These are phyloP conservation scores for Bipolaris cookei DNA, from an alignment of 2,329 filamentous ascomycete genomes.

Conservation along the genomic window DNA sequence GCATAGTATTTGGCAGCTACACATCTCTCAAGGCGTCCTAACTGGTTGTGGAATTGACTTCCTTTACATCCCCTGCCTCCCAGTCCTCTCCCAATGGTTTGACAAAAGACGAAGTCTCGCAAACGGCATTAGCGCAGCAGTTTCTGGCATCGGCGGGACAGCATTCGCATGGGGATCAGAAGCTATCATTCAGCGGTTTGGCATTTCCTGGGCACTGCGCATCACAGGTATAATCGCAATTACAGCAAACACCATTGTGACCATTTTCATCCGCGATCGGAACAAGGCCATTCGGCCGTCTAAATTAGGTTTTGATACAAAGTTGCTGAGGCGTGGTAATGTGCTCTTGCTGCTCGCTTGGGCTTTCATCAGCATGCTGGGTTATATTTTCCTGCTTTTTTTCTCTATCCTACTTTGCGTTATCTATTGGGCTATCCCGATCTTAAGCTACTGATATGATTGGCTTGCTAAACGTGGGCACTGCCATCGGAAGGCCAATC, in stretches of 20 bases:
- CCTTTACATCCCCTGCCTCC: slow-evolving; percentile 49
- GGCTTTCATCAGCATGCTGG: slow-evolving; percentile 56
- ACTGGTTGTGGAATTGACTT: slow-evolving; percentile 52
- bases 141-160: slow-evolving; percentile 52
- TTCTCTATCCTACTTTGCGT: slow-evolving; percentile 56
- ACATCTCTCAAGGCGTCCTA: slow-evolving; percentile 51
- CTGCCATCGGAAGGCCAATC: slow-evolving; percentile 55
- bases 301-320: slow-evolving; percentile 44
- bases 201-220: slow-evolving; percentile 52
- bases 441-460: slow-evolving; percentile 51
- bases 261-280: slow-evolving; percentile 41
- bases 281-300: slow-evolving; percentile 44
- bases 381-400: slow-evolving; percentile 58
- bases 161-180: slow-evolving; percentile 41
- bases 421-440: slow-evolving; percentile 51
- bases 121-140: slow-evolving; percentile 50
- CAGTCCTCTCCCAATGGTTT: slow-evolving; percentile 54
- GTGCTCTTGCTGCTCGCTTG: slow-evolving; percentile 51
- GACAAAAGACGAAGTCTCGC: slow-evolving; percentile 48
- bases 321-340: slow-evolving; percentile 46
- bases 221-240: slow-evolving; percentile 46
- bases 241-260: slow-evolving; percentile 38
- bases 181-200: slow-evolving; percentile 47
- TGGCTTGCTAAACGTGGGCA: slow-evolving; percentile 57
- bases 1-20: slow-evolving; percentile 49